Percentiles rank a stretch among this genome's conserved stretches.
These are phyloP conservation scores for Pichia paraexigua DNA, from an alignment of 805 yeast genomes.

Conservation along the genomic window DNA sequence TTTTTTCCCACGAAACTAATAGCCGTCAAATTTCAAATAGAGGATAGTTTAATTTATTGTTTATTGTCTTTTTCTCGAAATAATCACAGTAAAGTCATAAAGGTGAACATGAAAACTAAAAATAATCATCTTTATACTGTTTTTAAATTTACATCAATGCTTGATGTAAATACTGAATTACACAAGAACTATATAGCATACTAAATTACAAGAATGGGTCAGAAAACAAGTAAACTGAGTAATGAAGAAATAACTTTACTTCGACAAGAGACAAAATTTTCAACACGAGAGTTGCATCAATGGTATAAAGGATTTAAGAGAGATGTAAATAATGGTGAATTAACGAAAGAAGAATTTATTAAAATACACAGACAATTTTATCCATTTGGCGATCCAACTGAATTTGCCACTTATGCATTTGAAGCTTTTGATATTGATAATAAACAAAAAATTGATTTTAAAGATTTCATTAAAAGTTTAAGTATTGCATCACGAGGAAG, in stretches of 20 bases:
- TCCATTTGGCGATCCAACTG: constrained; percentile 96
- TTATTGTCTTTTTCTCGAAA: no score
- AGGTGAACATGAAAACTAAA: no score
- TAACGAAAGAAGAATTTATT: constrained; percentile 79
- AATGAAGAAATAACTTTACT: constrained; percentile 82
- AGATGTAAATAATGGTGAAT: constrained; percentile 88
- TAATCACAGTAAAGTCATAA: no score
- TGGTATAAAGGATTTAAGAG: constrained; percentile 96
- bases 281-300: constrained; percentile 89
- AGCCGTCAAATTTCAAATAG: no score
- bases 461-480: constrained; percentile 83
- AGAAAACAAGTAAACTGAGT: constrained; percentile 84
- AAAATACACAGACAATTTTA: constrained; percentile 93
- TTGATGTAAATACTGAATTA: not conserved
- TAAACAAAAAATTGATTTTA: constrained; percentile 79
- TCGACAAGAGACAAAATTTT: constrained; percentile 82
- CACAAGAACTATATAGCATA: not conserved
- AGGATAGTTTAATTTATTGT: no score
- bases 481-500: constrained; percentile 84
- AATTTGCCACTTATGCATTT: constrained; percentile 82
- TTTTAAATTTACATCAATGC: not conserved
- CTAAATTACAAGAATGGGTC: constrained; percentile 51
- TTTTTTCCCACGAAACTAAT: no score
- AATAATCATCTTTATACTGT: not conserved
- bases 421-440: constrained; percentile 80